A percentile compares a stretch with the other conserved stretches of the same genome.
phyloP scores from a whole-genome alignment of 2,329 filamentous ascomycete genomes.

The Colletotrichum abscissum region DNA sequence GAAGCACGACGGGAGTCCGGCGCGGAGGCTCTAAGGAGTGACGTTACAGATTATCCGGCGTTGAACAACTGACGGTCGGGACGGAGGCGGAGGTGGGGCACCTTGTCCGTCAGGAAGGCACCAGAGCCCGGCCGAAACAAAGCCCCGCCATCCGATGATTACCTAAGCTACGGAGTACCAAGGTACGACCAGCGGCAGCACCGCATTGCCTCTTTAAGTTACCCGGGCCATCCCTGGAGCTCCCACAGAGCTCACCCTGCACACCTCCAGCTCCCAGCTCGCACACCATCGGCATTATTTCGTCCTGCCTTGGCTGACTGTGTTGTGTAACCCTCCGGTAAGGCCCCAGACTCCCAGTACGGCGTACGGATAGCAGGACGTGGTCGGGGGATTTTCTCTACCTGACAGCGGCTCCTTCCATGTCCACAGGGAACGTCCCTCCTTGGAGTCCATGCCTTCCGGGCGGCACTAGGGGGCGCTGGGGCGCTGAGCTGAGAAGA shows the following conservation, averaged over 20 bases:
- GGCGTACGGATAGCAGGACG: not conserved
- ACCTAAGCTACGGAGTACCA: not conserved
- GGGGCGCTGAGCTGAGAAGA: not conserved
- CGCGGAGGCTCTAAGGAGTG: slow-evolving; percentile 1
- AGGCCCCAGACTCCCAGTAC: no score
- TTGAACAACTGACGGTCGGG: slow-evolving; percentile 20
- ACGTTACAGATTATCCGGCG: slow-evolving; percentile 14
- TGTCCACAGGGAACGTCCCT: not conserved
- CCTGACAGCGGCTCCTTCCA: slow-evolving; percentile 1
- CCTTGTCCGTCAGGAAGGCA: not conserved
- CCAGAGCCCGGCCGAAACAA: slow-evolving; percentile 18
- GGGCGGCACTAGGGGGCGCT: not conserved
- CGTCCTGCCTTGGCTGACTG: not conserved
- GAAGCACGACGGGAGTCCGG: no score
- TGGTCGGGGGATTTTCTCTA: not conserved
- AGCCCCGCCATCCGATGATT: not conserved
- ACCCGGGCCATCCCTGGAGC: not conserved
- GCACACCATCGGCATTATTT: not conserved
- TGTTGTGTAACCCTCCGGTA: no score
- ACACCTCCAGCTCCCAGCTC: not conserved
- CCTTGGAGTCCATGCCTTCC: not conserved
- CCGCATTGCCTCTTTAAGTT: not conserved
- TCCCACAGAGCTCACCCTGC: not conserved
- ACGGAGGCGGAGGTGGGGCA: slow-evolving; percentile 18
- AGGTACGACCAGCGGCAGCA: no score